Conservation (phyloP, 2,329 filamentous ascomycete genomes). For the Pseudocercospora cruenta region DNA sequence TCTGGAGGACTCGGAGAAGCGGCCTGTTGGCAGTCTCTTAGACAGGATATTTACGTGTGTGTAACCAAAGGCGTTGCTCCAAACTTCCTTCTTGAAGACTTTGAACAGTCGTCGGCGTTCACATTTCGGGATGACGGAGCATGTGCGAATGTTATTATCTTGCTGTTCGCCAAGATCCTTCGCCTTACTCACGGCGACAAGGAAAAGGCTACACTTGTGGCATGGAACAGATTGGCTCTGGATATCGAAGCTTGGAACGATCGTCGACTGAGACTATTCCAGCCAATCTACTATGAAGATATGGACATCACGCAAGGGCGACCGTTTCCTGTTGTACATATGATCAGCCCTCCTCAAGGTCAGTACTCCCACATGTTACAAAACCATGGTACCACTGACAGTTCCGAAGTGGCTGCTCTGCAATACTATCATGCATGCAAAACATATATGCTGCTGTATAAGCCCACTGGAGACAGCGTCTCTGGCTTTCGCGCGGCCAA, state of each 20-base stretch:
- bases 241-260: slow-evolving; percentile 30
- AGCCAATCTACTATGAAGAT: slow-evolving; percentile 36
- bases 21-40: slow-evolving; percentile 47
- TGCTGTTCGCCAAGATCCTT: slow-evolving; percentile 46
- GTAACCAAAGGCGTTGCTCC: slow-evolving; percentile 43
- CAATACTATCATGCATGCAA: slow-evolving; percentile 44
- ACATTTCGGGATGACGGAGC: slow-evolving; percentile 44
- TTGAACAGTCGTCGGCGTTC: slow-evolving; percentile 44
- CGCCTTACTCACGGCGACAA: slow-evolving; percentile 24
- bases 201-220: slow-evolving; percentile 7
- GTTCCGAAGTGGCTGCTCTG: slow-evolving; percentile 37
- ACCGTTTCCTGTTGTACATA: slow-evolving; percentile 39
- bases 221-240: slow-evolving; percentile 22
- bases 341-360: slow-evolving; percentile 40
- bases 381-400: background rate
- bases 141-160: slow-evolving; percentile 45
- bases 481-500: slow-evolving; percentile 29
- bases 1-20: slow-evolving; percentile 47
- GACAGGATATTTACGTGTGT: slow-evolving; percentile 48
- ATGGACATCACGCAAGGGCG: slow-evolving; percentile 18
- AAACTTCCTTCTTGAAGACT: slow-evolving; percentile 45
- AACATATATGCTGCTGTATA: slow-evolving; percentile 31
- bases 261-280: slow-evolving; percentile 26
- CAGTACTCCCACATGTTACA: background rate
- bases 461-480: slow-evolving; percentile 16